A percentile compares a stretch with the other conserved stretches of the same genome.
phyloP scores from a whole-genome alignment of 1,284 basidiomycete genomes.

The Wallemia mellicola region DNA sequence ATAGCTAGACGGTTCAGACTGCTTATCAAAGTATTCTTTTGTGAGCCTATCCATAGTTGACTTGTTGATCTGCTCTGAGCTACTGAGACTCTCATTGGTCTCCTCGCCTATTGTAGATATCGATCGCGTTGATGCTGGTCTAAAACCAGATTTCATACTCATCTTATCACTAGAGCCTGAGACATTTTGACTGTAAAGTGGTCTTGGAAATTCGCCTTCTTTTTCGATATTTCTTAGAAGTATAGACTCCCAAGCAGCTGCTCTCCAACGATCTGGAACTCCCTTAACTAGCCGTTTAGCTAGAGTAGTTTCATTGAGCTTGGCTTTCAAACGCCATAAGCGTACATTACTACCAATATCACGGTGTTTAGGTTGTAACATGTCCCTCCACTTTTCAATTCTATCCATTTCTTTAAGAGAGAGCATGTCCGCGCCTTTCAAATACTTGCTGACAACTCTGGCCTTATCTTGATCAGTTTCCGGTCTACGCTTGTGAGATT shows the following conservation, averaged over 20 bases:
- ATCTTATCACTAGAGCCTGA: slow-evolving; percentile 9
- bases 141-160: slow-evolving; percentile 8
- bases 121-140: slow-evolving; percentile 7
- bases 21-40: not conserved
- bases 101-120: not conserved
- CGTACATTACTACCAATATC: slow-evolving; percentile 48
- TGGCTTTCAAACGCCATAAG: slow-evolving; percentile 32
- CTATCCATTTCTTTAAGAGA: slow-evolving; percentile 31
- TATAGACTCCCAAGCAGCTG: slow-evolving; percentile 66
- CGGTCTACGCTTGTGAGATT: slow-evolving; percentile 5
- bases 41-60: not conserved
- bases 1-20: slow-evolving; percentile 32
- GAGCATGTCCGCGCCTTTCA: not conserved
- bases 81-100: slow-evolving; percentile 13
- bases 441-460: not conserved
- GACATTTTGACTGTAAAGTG: slow-evolving; percentile 14
- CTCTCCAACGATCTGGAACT: slow-evolving; percentile 80
- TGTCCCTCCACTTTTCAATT: slow-evolving; percentile 60
- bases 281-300: slow-evolving; percentile 67
- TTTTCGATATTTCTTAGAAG: slow-evolving; percentile 19
- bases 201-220: slow-evolving; percentile 13
- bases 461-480: slow-evolving; percentile 3
- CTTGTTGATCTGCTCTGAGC: slow-evolving; percentile 20
- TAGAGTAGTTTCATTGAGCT: slow-evolving; percentile 26
- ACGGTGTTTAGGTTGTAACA: slow-evolving; percentile 33